Base-by-base conservation (phyloP, 192 early-diverging fungal species). In the Backusella liffmaniae region DNA sequence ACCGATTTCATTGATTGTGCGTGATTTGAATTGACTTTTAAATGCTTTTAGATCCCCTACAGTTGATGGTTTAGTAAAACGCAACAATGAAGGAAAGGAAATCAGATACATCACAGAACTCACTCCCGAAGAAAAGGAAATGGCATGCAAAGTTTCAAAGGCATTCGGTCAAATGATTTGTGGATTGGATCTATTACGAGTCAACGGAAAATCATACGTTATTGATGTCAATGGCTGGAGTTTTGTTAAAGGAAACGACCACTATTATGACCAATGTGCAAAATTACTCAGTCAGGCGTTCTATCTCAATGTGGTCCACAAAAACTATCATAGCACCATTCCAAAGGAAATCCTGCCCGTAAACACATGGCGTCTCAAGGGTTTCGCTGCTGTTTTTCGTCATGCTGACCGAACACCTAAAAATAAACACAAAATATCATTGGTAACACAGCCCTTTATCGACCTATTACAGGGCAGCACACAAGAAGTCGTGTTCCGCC, bases 201-300 rank as follows among this genome's bases (percentile, higher is more conserved):
- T 93, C 12, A 83, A 85, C 44, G 95, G 94, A 26, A 80, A 86
- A 71, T 95, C 95, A 18, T 93, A 92, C 80, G 96, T 99, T 5
- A 98, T 99, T 78, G 97, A 99, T 82, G 96, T 99, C 75, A 99
- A 99, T 73, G 97, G 97, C 15, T 99, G 97, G 97, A 95, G 93
- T 56, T 99, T 99, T 86, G 97, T 99, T 70, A 99, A 99, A 82
- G 96, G 96, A 66, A 96, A 93, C 79, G 90, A 92, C 46, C 88
- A 94, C 26, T 99, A 99, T 80, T 98, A 98, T 80, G 94, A 94
- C 77, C 90, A 91, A 36, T 95, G 94, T 67, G 91, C 95, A 21
- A 75, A 72, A 3, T 91, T 93, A 37, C 84, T 99, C 21, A 88
- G 92, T 41, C 85, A 89, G 4, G 83, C 92, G 23, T 97, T 97